Conservation (phyloP, 148 eudicot species). For the Camellia lanceoleosa region DNA sequence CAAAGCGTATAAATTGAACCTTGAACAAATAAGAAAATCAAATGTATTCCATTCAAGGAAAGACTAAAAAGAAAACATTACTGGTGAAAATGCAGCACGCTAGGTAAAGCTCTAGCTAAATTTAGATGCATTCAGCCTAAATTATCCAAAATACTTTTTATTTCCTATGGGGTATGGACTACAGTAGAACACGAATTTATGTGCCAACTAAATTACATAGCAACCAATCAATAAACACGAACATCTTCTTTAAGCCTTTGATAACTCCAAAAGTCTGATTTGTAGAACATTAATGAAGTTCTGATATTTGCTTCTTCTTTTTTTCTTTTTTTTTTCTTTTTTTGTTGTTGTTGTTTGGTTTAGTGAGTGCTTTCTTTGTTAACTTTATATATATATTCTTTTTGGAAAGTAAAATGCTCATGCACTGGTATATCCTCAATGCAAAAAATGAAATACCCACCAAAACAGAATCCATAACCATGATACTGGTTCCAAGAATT, state of each 20-base stretch:
- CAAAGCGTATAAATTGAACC: background rate
- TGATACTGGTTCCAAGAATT: background rate
- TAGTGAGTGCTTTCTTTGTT: background rate
- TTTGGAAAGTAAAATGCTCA: background rate
- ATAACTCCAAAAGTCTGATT: background rate
- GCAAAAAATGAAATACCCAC: background rate
- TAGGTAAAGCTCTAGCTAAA: background rate
- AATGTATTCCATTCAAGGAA: background rate
- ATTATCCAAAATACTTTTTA: background rate
- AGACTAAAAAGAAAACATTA: constrained; percentile 2
- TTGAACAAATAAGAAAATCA: background rate
- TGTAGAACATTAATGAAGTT: background rate
- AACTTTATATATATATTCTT: background rate
- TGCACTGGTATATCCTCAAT: background rate
- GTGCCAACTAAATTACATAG: background rate
- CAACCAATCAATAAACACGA: background rate
- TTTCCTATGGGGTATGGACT: background rate
- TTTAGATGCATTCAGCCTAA: background rate
- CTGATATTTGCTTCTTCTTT: background rate
- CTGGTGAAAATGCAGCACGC: background rate
- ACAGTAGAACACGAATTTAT: background rate
- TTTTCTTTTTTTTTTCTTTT: background rate
- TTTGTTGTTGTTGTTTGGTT: background rate
- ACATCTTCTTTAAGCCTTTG: background rate
- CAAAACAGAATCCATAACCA: background rate